These are phyloP conservation scores for Glycine tomentella DNA, from an alignment of 306 rosid species.

Conservation along the genomic window DNA sequence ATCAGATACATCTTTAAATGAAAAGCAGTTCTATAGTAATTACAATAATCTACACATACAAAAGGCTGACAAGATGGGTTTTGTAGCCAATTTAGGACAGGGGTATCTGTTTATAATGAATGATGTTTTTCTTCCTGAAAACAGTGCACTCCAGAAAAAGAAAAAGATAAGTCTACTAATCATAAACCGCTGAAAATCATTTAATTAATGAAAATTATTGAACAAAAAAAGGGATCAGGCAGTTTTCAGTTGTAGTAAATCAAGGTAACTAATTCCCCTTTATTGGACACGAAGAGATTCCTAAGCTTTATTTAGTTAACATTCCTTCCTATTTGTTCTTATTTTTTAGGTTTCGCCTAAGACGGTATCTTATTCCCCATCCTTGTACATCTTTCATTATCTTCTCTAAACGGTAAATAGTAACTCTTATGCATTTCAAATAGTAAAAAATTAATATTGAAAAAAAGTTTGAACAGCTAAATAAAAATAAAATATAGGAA, in stretches of 20 bases:
- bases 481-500: not conserved
- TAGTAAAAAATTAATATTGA: not conserved
- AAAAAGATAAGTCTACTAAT: constrained; percentile 7
- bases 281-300: constrained; percentile 15
- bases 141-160: not conserved
- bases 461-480: not conserved
- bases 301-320: constrained; percentile 15
- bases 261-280: not conserved
- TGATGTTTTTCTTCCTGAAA: constrained; percentile 11
- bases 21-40: constrained; percentile 32
- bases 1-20: constrained; percentile 14
- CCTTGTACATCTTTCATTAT: constrained; percentile 24
- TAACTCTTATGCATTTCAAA: constrained; percentile 24
- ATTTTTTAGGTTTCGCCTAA: constrained; percentile 3
- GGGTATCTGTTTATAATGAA: constrained; percentile 6
- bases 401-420: constrained; percentile 20
- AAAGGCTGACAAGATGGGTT: constrained; percentile 20
- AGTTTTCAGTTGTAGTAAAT: not conserved
- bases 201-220: not conserved
- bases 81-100: not conserved
- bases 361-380: not conserved
- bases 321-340: not conserved
- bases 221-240: not conserved
- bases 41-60: constrained; percentile 19
- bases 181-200: constrained; percentile 24